Evolutionary conservation across 73 alveolate genomes (phyloP).

Genomic region (Paramecium biaurelia): DNA sequence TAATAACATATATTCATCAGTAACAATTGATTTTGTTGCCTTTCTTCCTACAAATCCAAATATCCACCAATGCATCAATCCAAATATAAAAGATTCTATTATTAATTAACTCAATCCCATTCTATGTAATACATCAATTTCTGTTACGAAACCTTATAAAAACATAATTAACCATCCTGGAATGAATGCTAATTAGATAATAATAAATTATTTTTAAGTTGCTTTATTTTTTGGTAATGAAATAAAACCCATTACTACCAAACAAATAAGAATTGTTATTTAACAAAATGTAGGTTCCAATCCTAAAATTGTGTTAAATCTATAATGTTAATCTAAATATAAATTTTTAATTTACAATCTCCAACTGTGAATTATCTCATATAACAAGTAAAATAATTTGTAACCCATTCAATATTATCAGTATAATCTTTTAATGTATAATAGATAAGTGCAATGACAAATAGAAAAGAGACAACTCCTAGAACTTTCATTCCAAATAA

Average conservation of each 20-base stretch:
- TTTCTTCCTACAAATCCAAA: conserved; percentile 13
- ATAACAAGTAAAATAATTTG: conserved; percentile 22
- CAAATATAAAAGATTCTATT: not conserved
- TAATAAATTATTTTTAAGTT: not conserved
- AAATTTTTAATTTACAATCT: not conserved
- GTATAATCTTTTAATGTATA: conserved; percentile 12
- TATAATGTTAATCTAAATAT: conserved; percentile 8
- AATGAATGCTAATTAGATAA: not conserved
- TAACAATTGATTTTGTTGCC: not conserved
- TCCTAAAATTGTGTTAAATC: conserved; percentile 31
- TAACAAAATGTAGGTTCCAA: conserved; percentile 25
- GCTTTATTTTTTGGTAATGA: not conserved
- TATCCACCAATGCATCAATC: not conserved
- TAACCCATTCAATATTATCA: not conserved
- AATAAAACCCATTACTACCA: not conserved
- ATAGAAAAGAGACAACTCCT: not conserved
- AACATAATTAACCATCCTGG: conserved; percentile 22
- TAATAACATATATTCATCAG: conserved; percentile 1
- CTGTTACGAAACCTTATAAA: not conserved
- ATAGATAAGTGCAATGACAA: not conserved
- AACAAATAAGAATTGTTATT: not conserved
- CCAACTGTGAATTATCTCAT: not conserved
- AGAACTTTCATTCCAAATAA: not conserved
- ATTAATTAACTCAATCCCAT: conserved; percentile 28
- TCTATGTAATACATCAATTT: conserved; percentile 3